A percentile compares a stretch with the other conserved stretches of the same genome.
Evolutionary conservation across 2,329 filamentous ascomycete genomes (phyloP).

Genomic region (Penicillium sp.): DNA sequence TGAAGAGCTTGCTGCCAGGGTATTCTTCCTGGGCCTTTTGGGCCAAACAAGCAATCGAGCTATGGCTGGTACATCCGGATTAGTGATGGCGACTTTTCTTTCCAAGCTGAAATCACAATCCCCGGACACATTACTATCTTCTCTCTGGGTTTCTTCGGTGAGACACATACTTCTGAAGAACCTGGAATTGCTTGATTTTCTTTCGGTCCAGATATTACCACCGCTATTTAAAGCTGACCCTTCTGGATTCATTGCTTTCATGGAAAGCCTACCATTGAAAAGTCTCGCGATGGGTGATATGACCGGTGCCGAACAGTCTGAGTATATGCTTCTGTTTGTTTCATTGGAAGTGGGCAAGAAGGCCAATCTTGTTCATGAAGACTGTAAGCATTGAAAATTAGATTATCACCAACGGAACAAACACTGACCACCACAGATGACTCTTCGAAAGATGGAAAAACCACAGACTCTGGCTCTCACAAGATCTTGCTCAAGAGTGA

Average conservation of each 20-base stretch:
- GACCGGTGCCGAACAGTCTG: slow-evolving; percentile 49
- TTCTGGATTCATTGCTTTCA: slow-evolving; percentile 46
- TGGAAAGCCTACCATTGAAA: slow-evolving; percentile 57
- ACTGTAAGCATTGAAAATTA: slow-evolving; percentile 45
- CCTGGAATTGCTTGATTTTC: slow-evolving; percentile 34
- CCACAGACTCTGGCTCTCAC: slow-evolving; percentile 13
- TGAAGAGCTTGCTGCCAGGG: slow-evolving; percentile 26
- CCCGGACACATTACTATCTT: slow-evolving; percentile 14
- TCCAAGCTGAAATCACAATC: slow-evolving; percentile 27
- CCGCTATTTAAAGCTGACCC: slow-evolving; percentile 36
- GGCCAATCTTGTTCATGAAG: slow-evolving; percentile 65
- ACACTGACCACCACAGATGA: slow-evolving; percentile 28
- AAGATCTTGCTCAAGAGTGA: slow-evolving; percentile 36
- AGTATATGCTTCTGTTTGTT: slow-evolving; percentile 61
- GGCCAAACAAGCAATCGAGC: slow-evolving; percentile 32
- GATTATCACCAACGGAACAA: slow-evolving; percentile 12
- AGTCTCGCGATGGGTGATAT: slow-evolving; percentile 49
- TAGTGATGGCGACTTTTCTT: slow-evolving; percentile 29
- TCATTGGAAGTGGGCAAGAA: slow-evolving; percentile 71
- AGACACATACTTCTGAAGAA: slow-evolving; percentile 39
- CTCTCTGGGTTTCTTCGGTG: slow-evolving; percentile 39
- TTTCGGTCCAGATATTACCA: slow-evolving; percentile 38
- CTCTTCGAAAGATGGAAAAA: slow-evolving; percentile 20
- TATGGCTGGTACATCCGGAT: slow-evolving; percentile 30
- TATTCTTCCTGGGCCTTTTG: slow-evolving; percentile 34